Percentiles rank a stretch among this genome's conserved stretches.
These are phyloP conservation scores for Xylaria bambusicola DNA, from an alignment of 495 filamentous ascomycete genomes.

Conservation along the genomic window DNA sequence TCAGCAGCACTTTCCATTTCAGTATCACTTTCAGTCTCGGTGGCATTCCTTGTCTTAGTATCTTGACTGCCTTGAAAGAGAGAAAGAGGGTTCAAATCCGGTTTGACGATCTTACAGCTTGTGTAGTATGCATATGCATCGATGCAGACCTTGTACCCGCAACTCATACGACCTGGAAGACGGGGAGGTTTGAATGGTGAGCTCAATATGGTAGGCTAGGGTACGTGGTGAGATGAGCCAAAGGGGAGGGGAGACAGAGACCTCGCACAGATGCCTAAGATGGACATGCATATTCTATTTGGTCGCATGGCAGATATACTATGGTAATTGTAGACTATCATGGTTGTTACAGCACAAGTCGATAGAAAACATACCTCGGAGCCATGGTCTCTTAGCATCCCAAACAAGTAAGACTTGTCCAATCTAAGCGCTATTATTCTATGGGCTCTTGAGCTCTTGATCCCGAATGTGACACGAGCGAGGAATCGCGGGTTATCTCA, in stretches of 20 bases:
- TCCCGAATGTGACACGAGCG: too few relatives aligned
- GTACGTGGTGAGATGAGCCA: not conserved
- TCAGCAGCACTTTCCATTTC: too few relatives aligned
- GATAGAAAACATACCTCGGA: conserved; percentile 7
- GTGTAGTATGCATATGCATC: conserved; percentile 28
- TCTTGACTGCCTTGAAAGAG: not conserved
- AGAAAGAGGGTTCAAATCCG: conserved; percentile 14
- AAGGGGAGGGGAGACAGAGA: conserved; percentile 1
- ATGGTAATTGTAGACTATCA: conserved; percentile 4
- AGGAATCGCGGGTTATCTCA: too few relatives aligned
- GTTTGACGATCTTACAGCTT: conserved; percentile 14
- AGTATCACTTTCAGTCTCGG: too few relatives aligned
- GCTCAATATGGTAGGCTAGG: not conserved
- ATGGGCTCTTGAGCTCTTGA: too few relatives aligned
- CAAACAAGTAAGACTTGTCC: not conserved
- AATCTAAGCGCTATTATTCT: conserved; percentile 1
- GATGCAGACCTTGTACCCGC: conserved; percentile 21
- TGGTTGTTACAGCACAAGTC: conserved; percentile 1
- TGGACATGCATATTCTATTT: conserved; percentile 4
- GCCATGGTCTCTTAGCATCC: not conserved
- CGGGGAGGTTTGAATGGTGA: not conserved
- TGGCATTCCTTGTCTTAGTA: too few relatives aligned
- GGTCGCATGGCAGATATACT: conserved; percentile 1
- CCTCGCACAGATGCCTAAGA: not conserved
- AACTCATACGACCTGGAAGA: not conserved